These are phyloP conservation scores for Kwoniella sp. DNA, from an alignment of 768 basidiomycete genomes.

Conservation along the genomic window DNA sequence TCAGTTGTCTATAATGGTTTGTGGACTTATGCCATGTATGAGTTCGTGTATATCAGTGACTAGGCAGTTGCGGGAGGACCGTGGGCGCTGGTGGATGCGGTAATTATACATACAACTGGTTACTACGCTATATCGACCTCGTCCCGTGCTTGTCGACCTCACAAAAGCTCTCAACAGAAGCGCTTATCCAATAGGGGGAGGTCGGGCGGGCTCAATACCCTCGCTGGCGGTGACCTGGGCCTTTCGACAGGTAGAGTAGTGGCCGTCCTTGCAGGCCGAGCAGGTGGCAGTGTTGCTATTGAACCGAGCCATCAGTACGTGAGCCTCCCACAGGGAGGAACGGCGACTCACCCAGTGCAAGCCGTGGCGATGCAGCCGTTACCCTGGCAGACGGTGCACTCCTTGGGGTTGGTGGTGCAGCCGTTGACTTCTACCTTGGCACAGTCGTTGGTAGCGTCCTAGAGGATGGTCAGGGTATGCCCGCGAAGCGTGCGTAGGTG, in stretches of 20 bases:
- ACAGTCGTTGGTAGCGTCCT: constrained; percentile 22
- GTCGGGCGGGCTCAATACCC: constrained; percentile 37
- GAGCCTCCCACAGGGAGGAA: neutral
- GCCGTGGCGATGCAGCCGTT: constrained; percentile 35
- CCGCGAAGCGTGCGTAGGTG: neutral
- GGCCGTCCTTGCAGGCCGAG: constrained; percentile 32
- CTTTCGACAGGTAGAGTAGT: constrained; percentile 37
- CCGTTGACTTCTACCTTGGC: constrained; percentile 39
- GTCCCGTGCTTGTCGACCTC: neutral
- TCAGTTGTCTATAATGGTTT: too few species aligned
- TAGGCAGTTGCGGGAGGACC: too few species aligned
- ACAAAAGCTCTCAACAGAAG: too few species aligned
- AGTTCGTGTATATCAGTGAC: too few species aligned
- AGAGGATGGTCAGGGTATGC: neutral
- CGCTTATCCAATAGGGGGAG: constrained; percentile 18
- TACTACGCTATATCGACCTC: too few species aligned
- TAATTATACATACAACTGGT: constrained; percentile 1
- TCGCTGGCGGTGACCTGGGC: constrained; percentile 31
- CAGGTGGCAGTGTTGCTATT: constrained; percentile 34
- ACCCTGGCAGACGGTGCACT: constrained; percentile 37
- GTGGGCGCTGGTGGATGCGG: too few species aligned
- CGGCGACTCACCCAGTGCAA: constrained; percentile 38
- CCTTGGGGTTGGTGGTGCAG: constrained; percentile 34
- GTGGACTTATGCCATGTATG: too few species aligned
- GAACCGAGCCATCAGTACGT: neutral